Evolutionary conservation across 192 early-diverging fungal genomes (phyloP).

Genomic region (Podila horticola): DNA sequence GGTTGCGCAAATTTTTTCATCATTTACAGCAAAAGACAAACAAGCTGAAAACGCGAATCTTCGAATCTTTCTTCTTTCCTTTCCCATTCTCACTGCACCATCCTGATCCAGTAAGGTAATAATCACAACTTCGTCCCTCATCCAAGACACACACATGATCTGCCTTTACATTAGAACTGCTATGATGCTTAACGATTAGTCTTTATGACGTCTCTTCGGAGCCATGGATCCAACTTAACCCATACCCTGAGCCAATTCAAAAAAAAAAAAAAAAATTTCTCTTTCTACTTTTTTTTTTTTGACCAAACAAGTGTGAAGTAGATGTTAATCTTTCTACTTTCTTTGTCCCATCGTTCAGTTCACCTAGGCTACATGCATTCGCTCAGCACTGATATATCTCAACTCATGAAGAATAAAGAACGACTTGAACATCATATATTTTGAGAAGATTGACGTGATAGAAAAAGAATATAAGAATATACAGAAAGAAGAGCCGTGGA

Average conservation of each 20-base stretch:
- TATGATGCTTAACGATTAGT: slow-evolving; percentile 55
- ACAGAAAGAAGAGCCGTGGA: too few species aligned
- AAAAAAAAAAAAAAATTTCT: neutral
- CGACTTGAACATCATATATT: too few species aligned
- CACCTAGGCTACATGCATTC: neutral
- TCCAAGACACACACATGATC: neutral
- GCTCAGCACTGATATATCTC: too few species aligned
- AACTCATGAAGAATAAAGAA: too few species aligned
- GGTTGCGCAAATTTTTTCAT: too few species aligned
- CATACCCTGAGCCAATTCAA: slow-evolving; percentile 45
- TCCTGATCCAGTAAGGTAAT: too few species aligned
- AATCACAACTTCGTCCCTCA: too few species aligned
- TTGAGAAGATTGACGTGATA: too few species aligned
- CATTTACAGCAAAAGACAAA: too few species aligned
- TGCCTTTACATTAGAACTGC: slow-evolving; percentile 9
- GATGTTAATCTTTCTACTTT: neutral
- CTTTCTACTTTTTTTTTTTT: slow-evolving; percentile 1
- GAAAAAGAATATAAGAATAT: too few species aligned
- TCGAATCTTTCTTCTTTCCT: neutral
- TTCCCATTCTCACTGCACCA: neutral
- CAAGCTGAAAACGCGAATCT: too few species aligned
- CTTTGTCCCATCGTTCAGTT: neutral
- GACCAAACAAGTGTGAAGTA: neutral
- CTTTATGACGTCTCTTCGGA: slow-evolving; percentile 51
- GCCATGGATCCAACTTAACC: slow-evolving; percentile 54